Base-by-base conservation (phyloP, 495 filamentous ascomycete genomes). In the Recurvomyces mirabilis region DNA sequence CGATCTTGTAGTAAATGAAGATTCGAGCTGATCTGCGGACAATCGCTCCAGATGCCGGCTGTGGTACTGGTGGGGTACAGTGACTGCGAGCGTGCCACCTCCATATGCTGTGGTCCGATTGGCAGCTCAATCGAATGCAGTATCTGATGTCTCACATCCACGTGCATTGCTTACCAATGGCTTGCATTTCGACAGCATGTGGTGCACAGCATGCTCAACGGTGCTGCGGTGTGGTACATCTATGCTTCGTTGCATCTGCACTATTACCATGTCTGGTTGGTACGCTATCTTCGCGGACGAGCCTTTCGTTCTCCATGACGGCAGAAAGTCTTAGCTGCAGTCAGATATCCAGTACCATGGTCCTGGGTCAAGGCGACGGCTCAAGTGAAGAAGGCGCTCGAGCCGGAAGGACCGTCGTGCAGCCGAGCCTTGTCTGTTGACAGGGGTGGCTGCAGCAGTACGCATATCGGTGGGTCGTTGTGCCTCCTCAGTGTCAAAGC, bases 381-480 rank as follows among this genome's bases (percentile, higher is more conserved):
- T 19, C 3, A 7, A 28, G 28, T 12, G n/a, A 41, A 15, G 24
- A 28, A 12, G 37, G 21, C 37, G 37, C 37, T 38, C 37, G 37
- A 25, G 23, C 20, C 41, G 41, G 41, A 24, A 2, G 20, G 15
- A 45, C 29, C 41, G 41, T 24, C 12, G 1, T 36, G 41, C 41
- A 45, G 29, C 41, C 41, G 41, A 36, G 36, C 41, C 41, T 30
- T 45, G 37, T 40, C 19, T 12, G 15, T 20, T 40, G 37, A 20
- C 37, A 23, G 37, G 5, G 14, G 14, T 20, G 24, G 21, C 20
- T 40, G 37, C 37, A 40, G 37, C n/a, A n/a, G 37, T 40, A 15
- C 7, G 24, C 37, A 23, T 12, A n/a, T n/a, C 5, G 12, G 34
- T 37, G 22, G 34, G 13, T 20, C 15, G 38, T 41, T 20, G 3